Conservation (phyloP, 2,329 filamentous ascomycete genomes). For the Curvularia eragrostidis region DNA sequence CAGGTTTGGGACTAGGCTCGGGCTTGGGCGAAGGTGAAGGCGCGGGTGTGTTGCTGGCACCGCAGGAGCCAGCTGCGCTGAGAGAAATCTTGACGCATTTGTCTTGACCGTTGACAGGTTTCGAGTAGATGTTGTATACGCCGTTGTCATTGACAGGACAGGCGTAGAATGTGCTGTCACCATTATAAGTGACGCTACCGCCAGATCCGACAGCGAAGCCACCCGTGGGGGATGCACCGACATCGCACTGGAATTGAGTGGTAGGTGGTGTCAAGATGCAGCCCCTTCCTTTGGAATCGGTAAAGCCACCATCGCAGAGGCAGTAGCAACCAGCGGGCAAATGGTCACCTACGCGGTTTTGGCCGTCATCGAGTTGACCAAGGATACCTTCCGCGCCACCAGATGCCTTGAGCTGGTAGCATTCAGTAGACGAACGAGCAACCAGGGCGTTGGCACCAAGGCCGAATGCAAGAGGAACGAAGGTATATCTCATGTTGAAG, state of each 20-base stretch:
- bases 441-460: slow-evolving; percentile 34
- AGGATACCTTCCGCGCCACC: slow-evolving; percentile 56
- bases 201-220: slow-evolving; percentile 65
- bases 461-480: slow-evolving; percentile 28
- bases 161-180: slow-evolving; percentile 63
- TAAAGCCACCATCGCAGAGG: slow-evolving; percentile 59
- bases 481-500: slow-evolving; percentile 32
- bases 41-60: slow-evolving; percentile 16
- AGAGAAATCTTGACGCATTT: slow-evolving; percentile 61
- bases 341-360: slow-evolving; percentile 64
- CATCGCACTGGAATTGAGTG: slow-evolving; percentile 68
- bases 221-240: slow-evolving; percentile 53
- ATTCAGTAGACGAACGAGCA: slow-evolving; percentile 27
- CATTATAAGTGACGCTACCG: slow-evolving; percentile 61
- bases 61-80: slow-evolving; percentile 31
- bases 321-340: slow-evolving; percentile 60
- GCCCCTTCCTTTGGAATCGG: slow-evolving; percentile 62
- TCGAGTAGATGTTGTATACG: slow-evolving; percentile 63
- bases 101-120: slow-evolving; percentile 50
- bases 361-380: slow-evolving; percentile 67
- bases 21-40: neutral
- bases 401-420: slow-evolving; percentile 27
- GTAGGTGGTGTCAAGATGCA: slow-evolving; percentile 69
- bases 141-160: slow-evolving; percentile 64
- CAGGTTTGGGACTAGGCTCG: neutral